phyloP scores from a whole-genome alignment of 1,284 basidiomycete species.

The Boletellus dicymbophilus region DNA sequence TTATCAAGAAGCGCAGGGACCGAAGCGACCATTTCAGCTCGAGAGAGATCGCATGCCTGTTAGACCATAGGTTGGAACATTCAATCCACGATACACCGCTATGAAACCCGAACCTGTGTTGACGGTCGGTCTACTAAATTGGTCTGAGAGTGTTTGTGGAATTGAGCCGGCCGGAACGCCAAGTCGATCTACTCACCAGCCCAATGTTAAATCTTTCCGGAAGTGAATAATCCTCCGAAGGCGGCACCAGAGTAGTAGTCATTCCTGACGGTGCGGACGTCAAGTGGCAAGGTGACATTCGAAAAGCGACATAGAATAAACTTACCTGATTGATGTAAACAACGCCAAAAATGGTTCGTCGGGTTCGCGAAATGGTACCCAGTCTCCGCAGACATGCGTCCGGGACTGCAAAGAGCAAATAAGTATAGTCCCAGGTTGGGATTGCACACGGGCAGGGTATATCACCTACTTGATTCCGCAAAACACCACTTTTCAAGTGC shows the following conservation, averaged over 20 bases:
- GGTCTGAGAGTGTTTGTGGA: constrained; percentile 36
- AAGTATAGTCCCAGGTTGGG: neutral
- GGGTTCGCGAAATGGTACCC: constrained; percentile 58
- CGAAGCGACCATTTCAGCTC: constrained; percentile 42
- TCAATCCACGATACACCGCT: neutral
- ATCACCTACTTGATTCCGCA: constrained; percentile 34
- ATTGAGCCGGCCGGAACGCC: neutral
- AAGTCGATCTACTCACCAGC: constrained; percentile 34
- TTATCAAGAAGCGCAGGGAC: constrained; percentile 42
- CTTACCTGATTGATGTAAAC: constrained; percentile 42
- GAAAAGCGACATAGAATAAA: neutral
- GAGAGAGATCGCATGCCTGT: constrained; percentile 47
- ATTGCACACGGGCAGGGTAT: neutral
- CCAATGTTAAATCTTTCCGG: constrained; percentile 42
- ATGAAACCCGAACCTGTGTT: constrained; percentile 36
- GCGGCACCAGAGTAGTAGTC: constrained; percentile 38
- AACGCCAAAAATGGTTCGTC: constrained; percentile 51
- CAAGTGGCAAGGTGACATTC: neutral
- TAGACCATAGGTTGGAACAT: neutral
- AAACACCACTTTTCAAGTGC: constrained; percentile 24
- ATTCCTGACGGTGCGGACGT: constrained; percentile 34
- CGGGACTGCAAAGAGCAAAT: constrained; percentile 29
- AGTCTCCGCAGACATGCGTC: constrained; percentile 42
- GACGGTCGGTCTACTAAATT: constrained; percentile 51
- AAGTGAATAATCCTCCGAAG: constrained; percentile 38